These are phyloP conservation scores for Xanthoparmelia taractica DNA, from an alignment of 495 filamentous ascomycete species.

Conservation along the genomic window DNA sequence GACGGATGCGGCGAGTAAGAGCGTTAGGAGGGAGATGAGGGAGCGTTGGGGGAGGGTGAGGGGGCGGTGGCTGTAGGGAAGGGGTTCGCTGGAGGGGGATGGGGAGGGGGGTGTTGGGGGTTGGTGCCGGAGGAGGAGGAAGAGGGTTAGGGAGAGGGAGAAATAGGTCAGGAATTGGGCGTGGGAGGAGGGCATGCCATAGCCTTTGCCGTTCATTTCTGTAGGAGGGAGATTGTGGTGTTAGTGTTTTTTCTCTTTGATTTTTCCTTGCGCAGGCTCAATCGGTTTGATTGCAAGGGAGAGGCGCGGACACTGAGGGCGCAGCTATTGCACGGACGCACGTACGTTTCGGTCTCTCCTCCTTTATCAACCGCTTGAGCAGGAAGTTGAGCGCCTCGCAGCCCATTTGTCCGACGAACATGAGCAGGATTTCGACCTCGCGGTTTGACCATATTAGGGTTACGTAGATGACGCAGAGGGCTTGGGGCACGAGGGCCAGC, in stretches of 20 bases:
- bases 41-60: slow-evolving; percentile 52
- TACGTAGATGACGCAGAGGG: slow-evolving; percentile 78
- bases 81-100: slow-evolving; percentile 26
- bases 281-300: not conserved
- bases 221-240: slow-evolving; percentile 18
- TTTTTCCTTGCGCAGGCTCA: too few species aligned
- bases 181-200: slow-evolving; percentile 98
- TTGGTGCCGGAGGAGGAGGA: slow-evolving; percentile 69
- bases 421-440: slow-evolving; percentile 81
- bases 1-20: slow-evolving; percentile 58
- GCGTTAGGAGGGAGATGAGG: slow-evolving; percentile 47
- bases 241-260: too few species aligned
- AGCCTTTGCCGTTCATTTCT: slow-evolving; percentile 86
- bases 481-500: slow-evolving; percentile 88
- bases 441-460: slow-evolving; percentile 84
- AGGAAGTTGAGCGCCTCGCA: slow-evolving; percentile 92
- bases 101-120: slow-evolving; percentile 37
- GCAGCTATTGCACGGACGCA: slow-evolving; percentile 10
- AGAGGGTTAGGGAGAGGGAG: slow-evolving; percentile 70
- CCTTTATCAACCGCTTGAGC: slow-evolving; percentile 83
- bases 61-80: slow-evolving; percentile 36
- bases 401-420: slow-evolving; percentile 84
- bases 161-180: slow-evolving; percentile 92
- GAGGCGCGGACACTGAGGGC: not conserved
- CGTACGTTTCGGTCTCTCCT: slow-evolving; percentile 73